These are phyloP conservation scores for Penicillium sp. DNA, from an alignment of 2,329 filamentous ascomycete species.

Conservation along the genomic window DNA sequence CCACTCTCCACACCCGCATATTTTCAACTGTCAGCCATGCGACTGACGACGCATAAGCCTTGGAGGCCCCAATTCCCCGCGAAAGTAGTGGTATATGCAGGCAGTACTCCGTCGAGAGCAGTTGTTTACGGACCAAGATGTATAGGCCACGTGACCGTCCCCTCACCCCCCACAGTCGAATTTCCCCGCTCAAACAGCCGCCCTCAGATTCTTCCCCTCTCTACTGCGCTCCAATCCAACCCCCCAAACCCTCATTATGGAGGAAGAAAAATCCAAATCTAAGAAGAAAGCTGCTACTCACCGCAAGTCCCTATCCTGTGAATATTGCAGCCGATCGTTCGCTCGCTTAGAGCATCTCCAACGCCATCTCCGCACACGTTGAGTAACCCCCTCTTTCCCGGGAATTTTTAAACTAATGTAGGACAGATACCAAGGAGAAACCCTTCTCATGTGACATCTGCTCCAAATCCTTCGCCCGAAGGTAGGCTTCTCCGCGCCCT, in stretches of 20 bases:
- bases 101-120: too few species aligned
- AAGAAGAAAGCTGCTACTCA: constrained; percentile 46
- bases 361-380: constrained; percentile 54
- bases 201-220: constrained; percentile 30
- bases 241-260: constrained; percentile 34
- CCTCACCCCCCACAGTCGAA: constrained; percentile 37
- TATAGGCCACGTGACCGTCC: constrained; percentile 24
- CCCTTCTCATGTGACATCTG: constrained; percentile 54
- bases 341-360: constrained; percentile 53
- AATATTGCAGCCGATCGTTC: constrained; percentile 52
- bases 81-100: too few species aligned
- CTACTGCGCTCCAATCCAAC: constrained; percentile 22
- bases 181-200: constrained; percentile 37
- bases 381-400: constrained; percentile 38
- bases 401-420: constrained; percentile 23
- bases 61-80: background rate
- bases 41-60: background rate
- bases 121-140: background rate
- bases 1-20: background rate
- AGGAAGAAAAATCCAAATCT: constrained; percentile 42
- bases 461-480: constrained; percentile 52
- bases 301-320: constrained; percentile 51
- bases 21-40: background rate
- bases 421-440: constrained; percentile 52
- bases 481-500: constrained; percentile 29